Evolutionary conservation across 768 basidiomycete species (phyloP).

Genomic region (Candolleomyces efflorescens): DNA sequence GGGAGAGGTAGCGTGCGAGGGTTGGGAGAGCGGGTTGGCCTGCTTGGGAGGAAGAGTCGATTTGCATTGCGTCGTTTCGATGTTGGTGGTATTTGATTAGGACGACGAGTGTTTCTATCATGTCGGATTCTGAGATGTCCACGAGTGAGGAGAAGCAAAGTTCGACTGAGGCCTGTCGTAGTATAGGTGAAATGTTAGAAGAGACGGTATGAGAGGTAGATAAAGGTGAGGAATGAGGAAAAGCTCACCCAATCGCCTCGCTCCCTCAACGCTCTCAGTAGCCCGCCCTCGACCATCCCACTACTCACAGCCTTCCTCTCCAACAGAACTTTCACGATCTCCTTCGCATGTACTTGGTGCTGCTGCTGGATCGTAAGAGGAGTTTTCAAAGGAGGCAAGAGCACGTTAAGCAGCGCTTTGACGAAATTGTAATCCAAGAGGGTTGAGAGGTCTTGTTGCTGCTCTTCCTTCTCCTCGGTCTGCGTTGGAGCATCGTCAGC

Average conservation of each 20-base stretch:
- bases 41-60: constrained; percentile 22
- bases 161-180: constrained; percentile 39
- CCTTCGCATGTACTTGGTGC: constrained; percentile 18
- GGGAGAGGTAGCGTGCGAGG: constrained; percentile 33
- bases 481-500: too few relatives aligned
- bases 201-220: too few relatives aligned
- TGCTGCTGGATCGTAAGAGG: too few relatives aligned
- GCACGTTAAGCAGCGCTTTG: constrained; percentile 49
- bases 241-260: constrained; percentile 67
- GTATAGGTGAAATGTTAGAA: neutral
- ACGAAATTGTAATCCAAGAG: constrained; percentile 39
- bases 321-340: constrained; percentile 55
- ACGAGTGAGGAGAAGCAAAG: constrained; percentile 49
- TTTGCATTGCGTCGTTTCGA: constrained; percentile 38
- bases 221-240: too few relatives aligned
- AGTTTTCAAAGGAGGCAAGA: constrained; percentile 30
- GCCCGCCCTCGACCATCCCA: constrained; percentile 57
- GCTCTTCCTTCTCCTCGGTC: too few relatives aligned
- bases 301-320: constrained; percentile 47
- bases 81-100: constrained; percentile 36
- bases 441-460: too few relatives aligned
- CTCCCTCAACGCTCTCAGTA: constrained; percentile 48
- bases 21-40: constrained; percentile 16
- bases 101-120: constrained; percentile 48
- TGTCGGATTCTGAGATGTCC: constrained; percentile 64